Percentiles rank a stretch among this genome's conserved stretches.
Evolutionary conservation across 2,329 filamentous ascomycete genomes (phyloP).

Genomic region (Talaromyces rugulosus): DNA sequence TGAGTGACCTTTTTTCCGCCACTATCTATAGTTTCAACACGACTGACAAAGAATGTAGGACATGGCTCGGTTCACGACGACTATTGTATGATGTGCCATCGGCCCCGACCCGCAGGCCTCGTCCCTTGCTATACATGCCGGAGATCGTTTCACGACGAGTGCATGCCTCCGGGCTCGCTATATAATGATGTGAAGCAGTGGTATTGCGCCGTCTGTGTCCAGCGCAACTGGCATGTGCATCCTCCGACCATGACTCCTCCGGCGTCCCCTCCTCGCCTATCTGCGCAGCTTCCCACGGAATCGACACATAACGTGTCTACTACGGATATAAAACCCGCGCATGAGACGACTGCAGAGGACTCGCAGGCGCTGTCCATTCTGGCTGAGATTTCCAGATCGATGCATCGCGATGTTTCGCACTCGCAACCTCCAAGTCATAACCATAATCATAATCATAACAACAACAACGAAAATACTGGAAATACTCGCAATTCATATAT

Average conservation of each 20-base stretch:
- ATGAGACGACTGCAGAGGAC: background rate
- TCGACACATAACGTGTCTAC: background rate
- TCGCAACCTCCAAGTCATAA: background rate
- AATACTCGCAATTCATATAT: background rate
- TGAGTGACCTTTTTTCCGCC: background rate
- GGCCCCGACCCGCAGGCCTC: constrained; percentile 5
- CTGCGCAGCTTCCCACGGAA: background rate
- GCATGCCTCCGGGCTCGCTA: constrained; percentile 5
- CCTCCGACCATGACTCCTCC: constrained; percentile 13
- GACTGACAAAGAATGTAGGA: background rate
- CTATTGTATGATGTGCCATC: constrained; percentile 11
- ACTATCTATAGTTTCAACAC: background rate
- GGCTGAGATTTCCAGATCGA: constrained; percentile 11
- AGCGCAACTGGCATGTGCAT: constrained; percentile 12
- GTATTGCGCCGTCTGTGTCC: constrained; percentile 13
- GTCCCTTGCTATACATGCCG: constrained; percentile 10
- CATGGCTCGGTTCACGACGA: constrained; percentile 12
- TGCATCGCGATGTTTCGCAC: constrained; percentile 2
- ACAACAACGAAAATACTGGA: background rate
- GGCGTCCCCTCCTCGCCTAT: constrained; percentile 8
- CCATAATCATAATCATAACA: background rate
- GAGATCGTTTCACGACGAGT: constrained; percentile 11
- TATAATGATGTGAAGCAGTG: constrained; percentile 5
- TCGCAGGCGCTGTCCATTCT: constrained; percentile 12
- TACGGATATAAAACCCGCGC: background rate